These are phyloP conservation scores for Monosporascus cannonballus DNA, from an alignment of 2,329 filamentous ascomycete species.

Conservation along the genomic window DNA sequence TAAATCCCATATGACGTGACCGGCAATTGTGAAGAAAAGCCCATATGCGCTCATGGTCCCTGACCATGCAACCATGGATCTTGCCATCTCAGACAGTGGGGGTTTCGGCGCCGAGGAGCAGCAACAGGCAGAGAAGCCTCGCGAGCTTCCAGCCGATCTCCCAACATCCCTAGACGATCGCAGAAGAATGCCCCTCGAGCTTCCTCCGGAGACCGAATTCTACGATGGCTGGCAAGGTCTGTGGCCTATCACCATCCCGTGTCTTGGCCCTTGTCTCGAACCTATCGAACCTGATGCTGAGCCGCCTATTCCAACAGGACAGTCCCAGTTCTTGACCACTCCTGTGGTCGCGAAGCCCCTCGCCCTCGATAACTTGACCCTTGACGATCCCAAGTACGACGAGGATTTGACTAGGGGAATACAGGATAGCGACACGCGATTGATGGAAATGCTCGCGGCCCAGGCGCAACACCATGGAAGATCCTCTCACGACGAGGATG, in stretches of 20 bases:
- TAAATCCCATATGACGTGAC: no score
- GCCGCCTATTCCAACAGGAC: conserved; percentile 49
- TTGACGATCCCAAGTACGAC: conserved; percentile 72
- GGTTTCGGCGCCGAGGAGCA: conserved; percentile 35
- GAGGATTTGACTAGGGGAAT: conserved; percentile 54
- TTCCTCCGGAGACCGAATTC: conserved; percentile 82
- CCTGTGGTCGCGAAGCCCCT: conserved; percentile 80
- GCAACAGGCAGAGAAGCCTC: conserved; percentile 31
- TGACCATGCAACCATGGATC: conserved; percentile 50
- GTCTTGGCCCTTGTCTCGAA: conserved; percentile 3
- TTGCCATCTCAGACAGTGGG: conserved; percentile 43
- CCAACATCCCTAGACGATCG: conserved; percentile 90
- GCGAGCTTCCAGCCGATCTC: conserved; percentile 70
- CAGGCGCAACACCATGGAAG: conserved; percentile 81
- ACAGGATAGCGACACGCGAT: conserved; percentile 73
- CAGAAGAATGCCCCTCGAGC: conserved; percentile 58
- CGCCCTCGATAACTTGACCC: conserved; percentile 72
- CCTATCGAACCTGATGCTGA: conserved; percentile 12
- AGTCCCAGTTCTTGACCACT: conserved; percentile 90
- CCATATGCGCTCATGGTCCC: conserved; percentile 14
- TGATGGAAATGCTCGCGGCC: conserved; percentile 94
- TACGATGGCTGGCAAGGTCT: conserved; percentile 97
- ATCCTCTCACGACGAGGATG: conserved; percentile 71
- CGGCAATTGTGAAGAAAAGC: conserved; percentile 1
- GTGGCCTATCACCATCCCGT: conserved; percentile 19